Percentiles rank a stretch among this genome's conserved stretches.
These are phyloP conservation scores for Boletus mariae DNA, from an alignment of 1,284 basidiomycete genomes.

Conservation along the genomic window DNA sequence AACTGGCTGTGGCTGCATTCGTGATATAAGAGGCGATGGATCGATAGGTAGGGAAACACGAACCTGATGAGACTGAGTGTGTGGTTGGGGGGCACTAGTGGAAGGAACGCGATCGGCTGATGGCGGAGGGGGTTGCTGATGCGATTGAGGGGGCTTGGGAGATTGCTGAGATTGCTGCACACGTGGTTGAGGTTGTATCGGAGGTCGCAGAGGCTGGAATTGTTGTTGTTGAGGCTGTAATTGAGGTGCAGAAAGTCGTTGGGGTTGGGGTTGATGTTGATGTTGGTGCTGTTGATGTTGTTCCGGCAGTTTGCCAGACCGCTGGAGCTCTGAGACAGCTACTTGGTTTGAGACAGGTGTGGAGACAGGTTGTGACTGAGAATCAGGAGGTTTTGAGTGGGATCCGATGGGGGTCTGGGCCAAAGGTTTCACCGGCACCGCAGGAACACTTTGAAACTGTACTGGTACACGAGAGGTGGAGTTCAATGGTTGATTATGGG, in stretches of 20 bases:
- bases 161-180: slow-evolving; percentile 1
- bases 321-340: not conserved
- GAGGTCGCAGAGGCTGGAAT: not conserved
- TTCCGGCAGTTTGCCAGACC: not conserved
- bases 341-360: not conserved
- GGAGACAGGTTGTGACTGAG: not conserved
- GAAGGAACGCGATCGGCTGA: not conserved
- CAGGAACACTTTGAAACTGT: slow-evolving; percentile 6
- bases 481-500: slow-evolving; percentile 5
- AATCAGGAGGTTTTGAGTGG: not conserved
- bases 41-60: not conserved
- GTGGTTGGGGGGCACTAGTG: slow-evolving; percentile 2
- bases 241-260: slow-evolving; percentile 2
- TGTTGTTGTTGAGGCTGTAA: not conserved
- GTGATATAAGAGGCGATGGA: not conserved
- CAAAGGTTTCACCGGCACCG: not conserved
- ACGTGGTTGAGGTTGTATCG: not conserved
- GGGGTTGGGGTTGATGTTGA: not conserved
- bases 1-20: not conserved
- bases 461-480: slow-evolving; percentile 7
- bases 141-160: not conserved
- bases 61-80: slow-evolving; percentile 6
- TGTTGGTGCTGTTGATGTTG: not conserved
- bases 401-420: not conserved
- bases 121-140: not conserved